These are phyloP conservation scores for Penicillium sp. DNA, from an alignment of 2,329 filamentous ascomycete species.

Conservation along the genomic window DNA sequence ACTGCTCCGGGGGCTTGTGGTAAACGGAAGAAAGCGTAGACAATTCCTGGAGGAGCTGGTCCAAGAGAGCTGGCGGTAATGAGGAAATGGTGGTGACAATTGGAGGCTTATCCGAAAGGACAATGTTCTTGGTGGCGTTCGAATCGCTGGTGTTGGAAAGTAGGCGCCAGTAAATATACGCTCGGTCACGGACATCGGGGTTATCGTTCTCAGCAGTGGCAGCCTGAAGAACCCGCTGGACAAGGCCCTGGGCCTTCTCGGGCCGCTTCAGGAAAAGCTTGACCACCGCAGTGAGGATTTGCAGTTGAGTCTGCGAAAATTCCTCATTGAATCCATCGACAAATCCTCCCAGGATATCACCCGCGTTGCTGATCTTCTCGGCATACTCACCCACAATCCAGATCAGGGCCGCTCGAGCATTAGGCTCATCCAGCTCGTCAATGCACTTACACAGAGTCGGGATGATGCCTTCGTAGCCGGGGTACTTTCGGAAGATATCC, in stretches of 20 bases:
- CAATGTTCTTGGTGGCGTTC: constrained; percentile 84
- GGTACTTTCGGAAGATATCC: constrained; percentile 95
- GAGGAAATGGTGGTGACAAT: constrained; percentile 93
- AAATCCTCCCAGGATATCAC: constrained; percentile 84
- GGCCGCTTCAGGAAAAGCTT: constrained; percentile 98
- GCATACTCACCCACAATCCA: constrained; percentile 99
- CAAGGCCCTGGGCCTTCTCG: constrained; percentile 79
- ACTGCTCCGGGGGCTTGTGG: constrained; percentile 97
- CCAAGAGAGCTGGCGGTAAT: constrained; percentile 73
- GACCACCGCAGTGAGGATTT: constrained; percentile 93
- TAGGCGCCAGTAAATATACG: constrained; percentile 97
- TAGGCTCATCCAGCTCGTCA: constrained; percentile 91
- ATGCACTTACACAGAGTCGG: constrained; percentile 94
- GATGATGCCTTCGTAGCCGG: constrained; percentile 96
- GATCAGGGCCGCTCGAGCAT: constrained; percentile 83
- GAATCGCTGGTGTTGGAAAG: constrained; percentile 75
- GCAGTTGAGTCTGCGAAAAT: constrained; percentile 96
- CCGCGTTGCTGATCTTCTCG: constrained; percentile 98
- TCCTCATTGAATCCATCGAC: constrained; percentile 94
- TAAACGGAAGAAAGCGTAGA: constrained; percentile 96
- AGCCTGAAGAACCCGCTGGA: constrained; percentile 88
- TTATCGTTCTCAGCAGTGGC: constrained; percentile 96
- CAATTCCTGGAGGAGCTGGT: constrained; percentile 83
- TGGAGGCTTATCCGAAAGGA: constrained; percentile 88
- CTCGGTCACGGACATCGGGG: constrained; percentile 91